phyloP scores from a whole-genome alignment of 1,284 basidiomycete genomes.

The Microbotryomycetes sp. region DNA sequence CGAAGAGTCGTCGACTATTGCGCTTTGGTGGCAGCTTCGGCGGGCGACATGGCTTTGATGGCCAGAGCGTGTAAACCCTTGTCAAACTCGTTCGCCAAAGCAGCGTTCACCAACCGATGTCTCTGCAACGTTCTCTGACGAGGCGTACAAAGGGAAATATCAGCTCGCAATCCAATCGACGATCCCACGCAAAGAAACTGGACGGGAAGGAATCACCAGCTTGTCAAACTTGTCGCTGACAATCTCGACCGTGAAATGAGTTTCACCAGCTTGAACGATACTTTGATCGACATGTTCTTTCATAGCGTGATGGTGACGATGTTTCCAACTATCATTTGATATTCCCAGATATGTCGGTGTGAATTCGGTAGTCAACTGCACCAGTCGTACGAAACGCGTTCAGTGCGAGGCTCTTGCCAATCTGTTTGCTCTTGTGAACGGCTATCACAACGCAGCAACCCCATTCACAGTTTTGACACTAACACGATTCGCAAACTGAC shows the following conservation, averaged over 20 bases:
- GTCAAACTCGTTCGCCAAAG: conserved; percentile 31
- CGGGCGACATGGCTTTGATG: conserved; percentile 33
- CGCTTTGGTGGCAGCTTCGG: conserved; percentile 16
- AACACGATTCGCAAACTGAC: not conserved
- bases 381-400: not conserved
- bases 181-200: no score
- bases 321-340: conserved; percentile 33
- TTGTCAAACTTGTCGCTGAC: conserved; percentile 27
- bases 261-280: conserved; percentile 34
- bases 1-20: not conserved
- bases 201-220: conserved; percentile 30
- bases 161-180: not conserved
- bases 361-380: conserved; percentile 24
- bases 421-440: no score
- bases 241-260: conserved; percentile 33
- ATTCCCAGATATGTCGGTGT: conserved; percentile 23
- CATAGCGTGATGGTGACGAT: conserved; percentile 35
- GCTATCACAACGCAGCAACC: no score
- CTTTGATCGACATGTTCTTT: conserved; percentile 30
- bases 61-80: conserved; percentile 34
- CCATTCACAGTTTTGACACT: no score
- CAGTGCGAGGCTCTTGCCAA: no score
- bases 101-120: conserved; percentile 35
- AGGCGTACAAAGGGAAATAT: not conserved
- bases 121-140: conserved; percentile 32